Percentiles rank a stretch among this genome's conserved stretches.
Conservation (phyloP, 306 rosid genomes). For the Oxytropis ochrocephala region DNA sequence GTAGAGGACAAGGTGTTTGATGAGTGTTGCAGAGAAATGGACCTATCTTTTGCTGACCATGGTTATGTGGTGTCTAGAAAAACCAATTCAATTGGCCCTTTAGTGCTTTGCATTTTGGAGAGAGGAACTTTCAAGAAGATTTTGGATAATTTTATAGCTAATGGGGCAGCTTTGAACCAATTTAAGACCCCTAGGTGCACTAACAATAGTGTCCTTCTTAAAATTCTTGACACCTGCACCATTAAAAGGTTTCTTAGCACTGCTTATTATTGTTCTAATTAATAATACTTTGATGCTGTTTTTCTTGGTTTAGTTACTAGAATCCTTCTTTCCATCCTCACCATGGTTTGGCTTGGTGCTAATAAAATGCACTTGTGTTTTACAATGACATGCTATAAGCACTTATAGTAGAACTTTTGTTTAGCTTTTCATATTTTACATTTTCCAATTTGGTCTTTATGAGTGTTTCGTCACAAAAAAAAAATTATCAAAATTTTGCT, state of each 20-base stretch:
- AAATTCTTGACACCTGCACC: conserved; percentile 47
- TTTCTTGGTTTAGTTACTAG: neutral
- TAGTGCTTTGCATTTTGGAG: conserved; percentile 63
- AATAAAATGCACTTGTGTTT: neutral
- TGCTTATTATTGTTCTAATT: conserved; percentile 41
- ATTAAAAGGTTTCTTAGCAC: conserved; percentile 44
- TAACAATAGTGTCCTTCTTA: conserved; percentile 37
- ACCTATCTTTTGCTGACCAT: conserved; percentile 60
- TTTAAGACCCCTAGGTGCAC: conserved; percentile 96
- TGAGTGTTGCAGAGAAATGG: conserved; percentile 72
- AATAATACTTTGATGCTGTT: neutral
- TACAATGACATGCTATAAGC: neutral
- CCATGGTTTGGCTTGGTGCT: neutral
- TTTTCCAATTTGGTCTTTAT: no score
- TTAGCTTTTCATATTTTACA: neutral
- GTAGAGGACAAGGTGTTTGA: conserved; percentile 41
- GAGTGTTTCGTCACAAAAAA: no score
- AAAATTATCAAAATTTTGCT: no score
- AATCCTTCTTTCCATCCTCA: neutral
- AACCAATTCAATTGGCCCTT: conserved; percentile 66
- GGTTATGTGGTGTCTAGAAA: conserved; percentile 82
- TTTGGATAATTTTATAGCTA: conserved; percentile 55
- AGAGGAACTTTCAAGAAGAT: conserved; percentile 73
- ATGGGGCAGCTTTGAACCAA: conserved; percentile 73
- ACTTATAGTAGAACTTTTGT: neutral